Base-by-base conservation (phyloP, 2,329 filamentous ascomycete species). In the Colletotrichum noveboracense region DNA sequence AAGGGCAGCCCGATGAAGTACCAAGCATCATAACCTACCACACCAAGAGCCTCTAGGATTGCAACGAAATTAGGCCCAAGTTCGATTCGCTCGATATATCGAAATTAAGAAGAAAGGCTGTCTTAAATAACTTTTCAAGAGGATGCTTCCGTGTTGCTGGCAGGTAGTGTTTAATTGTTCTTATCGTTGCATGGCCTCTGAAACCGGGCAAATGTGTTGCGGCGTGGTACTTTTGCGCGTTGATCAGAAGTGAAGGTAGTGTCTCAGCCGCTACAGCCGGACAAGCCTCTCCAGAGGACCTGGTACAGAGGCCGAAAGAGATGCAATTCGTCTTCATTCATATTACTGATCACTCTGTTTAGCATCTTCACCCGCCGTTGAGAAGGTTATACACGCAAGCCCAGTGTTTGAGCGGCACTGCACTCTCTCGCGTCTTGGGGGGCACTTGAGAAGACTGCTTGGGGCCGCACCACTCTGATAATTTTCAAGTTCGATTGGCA, bases 401-500 rank as follows among this genome's bases (percentile, higher is more conserved):
- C n/a, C 4, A 1, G 1, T 4, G 10, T 52, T 13, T 5, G 0
- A 48, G 43, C n/a, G 12, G 10, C 12, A 52, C 43, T 52, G 0
- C 10, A 24, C 12, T 52, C 12, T 21, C n/a, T 21, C 43, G 4
- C 1, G 0, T 52, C 43, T 7, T 4, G 10, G 1, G 7, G n/a
- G n/a, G n/a, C n/a, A 7, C n/a, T 21, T 21, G 18, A 12, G 9
- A 6, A 6, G 3, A n/a, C 1, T 6, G 43, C 10, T 21, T 21
- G 4, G 1, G n/a, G 43, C n/a, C 3, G 5, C n/a, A 1, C 18
- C n/a, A 21, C 36, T 48, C n/a, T 21, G 3, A 21, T 4, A 6
- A 2, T 13, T 48, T 48, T 6, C n/a, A 7, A n/a, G 9, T 43
- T 12, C 18, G 10, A 43, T 10, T 43, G 26, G 26, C 26, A 28